phyloP scores from a whole-genome alignment of 139 green algal genomes.

The Tetradesmus lagerheimii region DNA sequence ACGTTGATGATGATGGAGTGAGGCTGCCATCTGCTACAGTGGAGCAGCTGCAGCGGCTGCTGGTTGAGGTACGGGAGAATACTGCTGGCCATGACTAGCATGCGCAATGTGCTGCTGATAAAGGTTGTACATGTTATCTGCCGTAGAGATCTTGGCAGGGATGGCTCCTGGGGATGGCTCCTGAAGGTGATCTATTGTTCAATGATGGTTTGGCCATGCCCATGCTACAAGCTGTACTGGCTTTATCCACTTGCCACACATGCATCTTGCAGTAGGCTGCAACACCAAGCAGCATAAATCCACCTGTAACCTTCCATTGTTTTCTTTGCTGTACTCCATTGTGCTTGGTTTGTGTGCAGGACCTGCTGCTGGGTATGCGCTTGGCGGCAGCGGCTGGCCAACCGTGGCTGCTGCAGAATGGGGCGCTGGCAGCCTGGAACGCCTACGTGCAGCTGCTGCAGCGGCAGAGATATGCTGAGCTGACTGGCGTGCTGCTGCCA shows the following conservation, averaged over 20 bases:
- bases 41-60: conserved; percentile 36
- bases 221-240: too few relatives aligned
- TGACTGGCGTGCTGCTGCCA: conserved; percentile 41
- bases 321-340: too few relatives aligned
- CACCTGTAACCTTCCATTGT: too few relatives aligned
- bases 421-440: conserved; percentile 66
- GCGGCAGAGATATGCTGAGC: conserved; percentile 50
- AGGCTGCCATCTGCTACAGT: conserved; percentile 4
- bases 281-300: background rate
- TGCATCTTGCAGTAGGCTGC: too few relatives aligned
- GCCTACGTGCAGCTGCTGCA: conserved; percentile 66
- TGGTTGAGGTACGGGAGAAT: background rate
- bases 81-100: background rate
- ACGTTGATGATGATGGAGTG: background rate
- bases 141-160: too few relatives aligned
- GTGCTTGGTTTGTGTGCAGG: conserved; percentile 42
- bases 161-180: too few relatives aligned
- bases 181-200: too few relatives aligned
- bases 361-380: conserved; percentile 59
- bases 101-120: too few relatives aligned
- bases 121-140: background rate
- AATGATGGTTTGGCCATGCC: too few relatives aligned
- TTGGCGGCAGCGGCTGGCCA: conserved; percentile 46
- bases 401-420: conserved; percentile 72
- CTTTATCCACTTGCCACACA: too few relatives aligned